A percentile compares a stretch with the other conserved stretches of the same genome.
These are phyloP conservation scores for Penicillium thymicola DNA, from an alignment of 2,329 filamentous ascomycete species.

Conservation along the genomic window DNA sequence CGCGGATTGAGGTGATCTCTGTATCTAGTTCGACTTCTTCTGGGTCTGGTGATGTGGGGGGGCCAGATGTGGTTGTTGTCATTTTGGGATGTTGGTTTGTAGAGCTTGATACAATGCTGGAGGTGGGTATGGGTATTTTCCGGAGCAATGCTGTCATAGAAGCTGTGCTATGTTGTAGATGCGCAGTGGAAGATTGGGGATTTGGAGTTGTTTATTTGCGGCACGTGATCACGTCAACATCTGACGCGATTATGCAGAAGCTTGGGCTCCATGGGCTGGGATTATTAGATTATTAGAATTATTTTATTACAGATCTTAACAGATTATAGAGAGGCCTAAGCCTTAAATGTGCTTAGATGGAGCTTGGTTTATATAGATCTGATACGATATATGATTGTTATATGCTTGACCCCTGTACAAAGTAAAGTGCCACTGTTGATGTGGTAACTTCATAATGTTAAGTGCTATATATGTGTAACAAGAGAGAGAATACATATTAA, in stretches of 20 bases:
- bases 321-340: no score
- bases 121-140: neutral
- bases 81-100: neutral
- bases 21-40: conserved; percentile 35
- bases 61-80: conserved; percentile 1
- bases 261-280: neutral
- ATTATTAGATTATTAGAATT: neutral
- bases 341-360: neutral
- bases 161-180: neutral
- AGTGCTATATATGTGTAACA: neutral
- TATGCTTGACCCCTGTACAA: neutral
- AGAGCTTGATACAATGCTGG: no score
- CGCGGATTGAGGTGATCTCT: conserved; percentile 41
- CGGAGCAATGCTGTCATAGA: neutral
- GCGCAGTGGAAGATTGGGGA: neutral
- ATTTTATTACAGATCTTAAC: neutral
- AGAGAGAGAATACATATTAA: neutral
- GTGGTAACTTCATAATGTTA: neutral
- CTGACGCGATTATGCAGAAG: neutral
- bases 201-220: neutral
- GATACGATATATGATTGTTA: neutral
- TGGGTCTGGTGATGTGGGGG: conserved; percentile 15
- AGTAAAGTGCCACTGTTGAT: neutral
- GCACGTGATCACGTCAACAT: neutral
- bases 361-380: neutral